Evolutionary conservation across 108 stramenopile genomes (phyloP).

Genomic region (Fistulifera solaris): DNA sequence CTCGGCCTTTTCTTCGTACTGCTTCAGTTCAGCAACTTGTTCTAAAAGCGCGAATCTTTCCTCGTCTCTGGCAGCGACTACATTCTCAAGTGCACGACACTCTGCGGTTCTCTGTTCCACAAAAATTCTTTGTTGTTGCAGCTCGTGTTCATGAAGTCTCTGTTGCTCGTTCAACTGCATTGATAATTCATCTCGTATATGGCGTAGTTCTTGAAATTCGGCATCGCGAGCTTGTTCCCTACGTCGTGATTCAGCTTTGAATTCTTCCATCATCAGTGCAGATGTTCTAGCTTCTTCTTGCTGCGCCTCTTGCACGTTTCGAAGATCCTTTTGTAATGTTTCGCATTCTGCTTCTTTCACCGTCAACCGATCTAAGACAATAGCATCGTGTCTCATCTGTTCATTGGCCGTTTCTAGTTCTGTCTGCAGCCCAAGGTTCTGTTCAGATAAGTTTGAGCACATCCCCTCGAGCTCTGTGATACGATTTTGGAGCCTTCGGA

Average conservation of each 20-base stretch:
- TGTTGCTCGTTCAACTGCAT: background rate
- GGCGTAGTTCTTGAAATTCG: background rate
- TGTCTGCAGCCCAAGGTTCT: no score
- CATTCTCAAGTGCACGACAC: background rate
- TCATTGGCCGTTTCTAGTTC: no score
- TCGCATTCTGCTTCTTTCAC: background rate
- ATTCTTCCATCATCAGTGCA: background rate
- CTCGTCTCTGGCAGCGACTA: background rate
- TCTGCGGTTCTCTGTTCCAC: slow-evolving; percentile 11
- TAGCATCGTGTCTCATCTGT: no score
- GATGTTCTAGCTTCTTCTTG: no score
- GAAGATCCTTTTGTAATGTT: no score
- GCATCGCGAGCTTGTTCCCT: no score
- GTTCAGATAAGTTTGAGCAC: no score
- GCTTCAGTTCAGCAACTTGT: background rate
- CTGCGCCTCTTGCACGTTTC: no score
- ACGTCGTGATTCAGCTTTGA: background rate
- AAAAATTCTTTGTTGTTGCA: background rate
- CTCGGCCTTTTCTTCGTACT: slow-evolving; percentile 5
- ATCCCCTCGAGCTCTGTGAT: no score
- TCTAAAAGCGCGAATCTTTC: slow-evolving; percentile 1
- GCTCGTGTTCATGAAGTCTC: background rate
- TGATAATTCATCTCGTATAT: background rate
- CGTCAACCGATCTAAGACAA: background rate
- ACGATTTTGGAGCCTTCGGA: no score